Percentiles rank a stretch among this genome's conserved stretches.
Evolutionary conservation across 2,329 filamentous ascomycete species (phyloP).

Genomic region (Fusarium mundagurra): DNA sequence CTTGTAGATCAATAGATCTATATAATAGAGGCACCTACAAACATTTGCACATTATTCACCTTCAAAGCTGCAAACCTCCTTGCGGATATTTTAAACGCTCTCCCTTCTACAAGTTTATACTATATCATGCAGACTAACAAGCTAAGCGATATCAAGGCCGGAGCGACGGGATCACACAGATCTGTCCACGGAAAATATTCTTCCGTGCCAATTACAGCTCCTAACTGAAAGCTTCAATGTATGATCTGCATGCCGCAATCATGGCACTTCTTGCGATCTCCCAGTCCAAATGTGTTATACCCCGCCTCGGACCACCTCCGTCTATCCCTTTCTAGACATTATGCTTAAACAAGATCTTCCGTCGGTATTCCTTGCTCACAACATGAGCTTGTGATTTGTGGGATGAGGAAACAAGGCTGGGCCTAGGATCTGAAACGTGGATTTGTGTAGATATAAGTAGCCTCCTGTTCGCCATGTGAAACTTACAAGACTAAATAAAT

Average conservation of each 20-base stretch:
- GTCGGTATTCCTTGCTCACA: not conserved
- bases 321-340: not conserved
- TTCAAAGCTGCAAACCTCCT: fast-evolving
- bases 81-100: fast-evolving
- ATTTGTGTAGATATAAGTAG: not conserved
- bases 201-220: not conserved
- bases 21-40: too few species aligned
- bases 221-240: not conserved
- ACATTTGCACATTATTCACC: too few species aligned
- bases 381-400: not conserved
- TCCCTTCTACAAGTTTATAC: fast-evolving
- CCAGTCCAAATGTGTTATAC: not conserved
- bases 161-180: not conserved
- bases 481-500: not conserved
- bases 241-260: not conserved
- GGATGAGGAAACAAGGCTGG: not conserved
- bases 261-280: not conserved
- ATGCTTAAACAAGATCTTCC: not conserved
- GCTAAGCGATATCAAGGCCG: not conserved
- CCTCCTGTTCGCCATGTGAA: fast-evolving
- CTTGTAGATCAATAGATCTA: fast-evolving
- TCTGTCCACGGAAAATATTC: slow-evolving; percentile 6
- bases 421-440: not conserved
- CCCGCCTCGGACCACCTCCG: slow-evolving; percentile 15
- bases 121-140: not conserved